These are phyloP conservation scores for Phlebiopsis flavidoalba DNA, from an alignment of 768 basidiomycete species.

Conservation along the genomic window DNA sequence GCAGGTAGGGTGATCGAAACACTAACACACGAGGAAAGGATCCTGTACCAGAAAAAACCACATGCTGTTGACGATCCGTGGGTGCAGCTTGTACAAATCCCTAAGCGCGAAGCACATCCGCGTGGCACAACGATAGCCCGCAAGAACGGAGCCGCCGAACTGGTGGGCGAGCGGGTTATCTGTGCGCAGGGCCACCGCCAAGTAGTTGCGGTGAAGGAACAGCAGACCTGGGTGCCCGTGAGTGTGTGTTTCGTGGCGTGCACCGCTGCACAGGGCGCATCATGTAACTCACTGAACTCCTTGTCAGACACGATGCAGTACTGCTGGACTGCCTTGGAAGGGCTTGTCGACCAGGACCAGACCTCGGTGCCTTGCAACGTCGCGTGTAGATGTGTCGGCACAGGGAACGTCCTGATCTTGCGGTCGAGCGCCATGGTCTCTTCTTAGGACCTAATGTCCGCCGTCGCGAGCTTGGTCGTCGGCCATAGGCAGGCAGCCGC, in stretches of 20 bases:
- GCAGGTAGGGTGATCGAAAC: background rate
- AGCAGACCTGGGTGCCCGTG: slow-evolving; percentile 14
- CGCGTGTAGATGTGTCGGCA: slow-evolving; percentile 38
- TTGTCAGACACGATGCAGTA: slow-evolving; percentile 34
- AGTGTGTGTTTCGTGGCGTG: background rate
- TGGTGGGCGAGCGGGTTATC: slow-evolving; percentile 39
- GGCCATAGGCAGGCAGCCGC: slow-evolving; percentile 39
- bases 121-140: slow-evolving; percentile 39
- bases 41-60: slow-evolving; percentile 52
- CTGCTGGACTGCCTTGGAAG: slow-evolving; percentile 39
- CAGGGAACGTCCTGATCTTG: slow-evolving; percentile 40
- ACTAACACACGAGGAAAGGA: slow-evolving; percentile 47
- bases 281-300: slow-evolving; percentile 41
- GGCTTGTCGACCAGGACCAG: slow-evolving; percentile 34
- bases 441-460: slow-evolving; percentile 29
- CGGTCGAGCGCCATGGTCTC: slow-evolving; percentile 42
- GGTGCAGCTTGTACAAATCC: slow-evolving; percentile 33
- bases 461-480: slow-evolving; percentile 36
- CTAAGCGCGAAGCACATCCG: slow-evolving; percentile 36
- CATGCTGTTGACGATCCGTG: slow-evolving; percentile 25
- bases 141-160: slow-evolving; percentile 41
- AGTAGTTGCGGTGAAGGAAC: slow-evolving; percentile 41
- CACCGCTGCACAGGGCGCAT: background rate
- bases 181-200: slow-evolving; percentile 34
- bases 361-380: slow-evolving; percentile 23